A percentile compares a stretch with the other conserved stretches of the same genome.
These are phyloP conservation scores for Mycosphaerella arachidis DNA, from an alignment of 2,329 filamentous ascomycete genomes.

Conservation along the genomic window DNA sequence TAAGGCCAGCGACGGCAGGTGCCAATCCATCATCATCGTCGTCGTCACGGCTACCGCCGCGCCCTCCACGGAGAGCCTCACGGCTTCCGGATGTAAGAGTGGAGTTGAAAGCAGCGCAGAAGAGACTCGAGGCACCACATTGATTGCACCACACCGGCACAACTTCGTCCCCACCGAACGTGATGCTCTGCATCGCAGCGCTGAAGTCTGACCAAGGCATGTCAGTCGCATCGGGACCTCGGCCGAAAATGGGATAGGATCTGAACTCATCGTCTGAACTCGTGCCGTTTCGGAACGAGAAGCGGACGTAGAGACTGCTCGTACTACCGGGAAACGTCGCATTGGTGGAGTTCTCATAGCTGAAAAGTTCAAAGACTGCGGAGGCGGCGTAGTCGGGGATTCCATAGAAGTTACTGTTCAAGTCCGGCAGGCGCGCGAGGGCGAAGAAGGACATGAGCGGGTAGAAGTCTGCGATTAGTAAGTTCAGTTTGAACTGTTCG, in stretches of 20 bases:
- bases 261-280: constrained; percentile 31
- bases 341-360: constrained; percentile 30
- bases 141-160: constrained; percentile 49
- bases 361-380: constrained; percentile 51
- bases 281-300: constrained; percentile 56
- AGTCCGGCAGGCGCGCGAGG: constrained; percentile 38
- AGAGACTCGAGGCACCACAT: constrained; percentile 41
- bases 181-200: constrained; percentile 40
- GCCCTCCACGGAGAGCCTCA: background rate
- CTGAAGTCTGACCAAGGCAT: constrained; percentile 51
- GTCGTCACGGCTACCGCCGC: background rate
- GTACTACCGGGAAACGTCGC: constrained; percentile 35
- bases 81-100: constrained; percentile 26
- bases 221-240: constrained; percentile 42
- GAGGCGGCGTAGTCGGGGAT: constrained; percentile 47
- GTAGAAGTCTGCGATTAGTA: constrained; percentile 47
- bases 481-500: constrained; percentile 31
- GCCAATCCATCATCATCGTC: background rate
- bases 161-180: constrained; percentile 37
- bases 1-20: constrained; percentile 50
- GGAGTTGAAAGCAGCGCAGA: constrained; percentile 39
- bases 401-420: constrained; percentile 44
- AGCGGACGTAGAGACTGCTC: constrained; percentile 51
- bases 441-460: constrained; percentile 51
- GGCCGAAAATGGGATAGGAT: constrained; percentile 50